Conservation (phyloP, 164 flowering plant species). For the Stephania yunnanensis region DNA sequence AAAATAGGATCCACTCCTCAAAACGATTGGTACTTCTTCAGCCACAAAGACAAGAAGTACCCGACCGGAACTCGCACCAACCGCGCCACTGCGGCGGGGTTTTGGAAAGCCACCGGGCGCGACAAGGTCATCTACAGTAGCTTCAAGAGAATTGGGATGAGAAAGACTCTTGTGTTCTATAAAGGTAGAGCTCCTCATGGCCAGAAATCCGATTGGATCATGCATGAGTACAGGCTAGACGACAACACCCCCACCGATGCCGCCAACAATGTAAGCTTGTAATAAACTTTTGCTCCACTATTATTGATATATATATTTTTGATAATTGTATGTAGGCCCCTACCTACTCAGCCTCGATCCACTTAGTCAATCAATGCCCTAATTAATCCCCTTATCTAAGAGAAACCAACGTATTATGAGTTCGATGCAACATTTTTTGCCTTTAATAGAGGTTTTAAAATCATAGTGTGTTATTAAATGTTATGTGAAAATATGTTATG, state of each 20-base stretch:
- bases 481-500: no score
- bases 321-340: not conserved
- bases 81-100: conserved; percentile 86
- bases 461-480: no score
- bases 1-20: conserved; percentile 87
- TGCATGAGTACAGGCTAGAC: conserved; percentile 91
- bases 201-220: conserved; percentile 91
- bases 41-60: conserved; percentile 93
- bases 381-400: no score
- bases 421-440: no score
- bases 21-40: conserved; percentile 93
- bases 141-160: conserved; percentile 65
- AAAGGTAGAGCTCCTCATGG: conserved; percentile 94
- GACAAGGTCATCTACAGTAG: conserved; percentile 77
- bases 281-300: no score
- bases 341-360: not conserved
- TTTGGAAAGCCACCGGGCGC: conserved; percentile 98
- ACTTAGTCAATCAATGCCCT: no score
- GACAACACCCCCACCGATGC: conserved; percentile 28
- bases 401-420: not conserved
- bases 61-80: conserved; percentile 87
- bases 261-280: conserved; percentile 31
- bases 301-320: no score
- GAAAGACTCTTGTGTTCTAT: conserved; percentile 86
- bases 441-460: no score